Evolutionary conservation across 208 protist genomes (phyloP).

Genomic region (Leishmania arabica): DNA sequence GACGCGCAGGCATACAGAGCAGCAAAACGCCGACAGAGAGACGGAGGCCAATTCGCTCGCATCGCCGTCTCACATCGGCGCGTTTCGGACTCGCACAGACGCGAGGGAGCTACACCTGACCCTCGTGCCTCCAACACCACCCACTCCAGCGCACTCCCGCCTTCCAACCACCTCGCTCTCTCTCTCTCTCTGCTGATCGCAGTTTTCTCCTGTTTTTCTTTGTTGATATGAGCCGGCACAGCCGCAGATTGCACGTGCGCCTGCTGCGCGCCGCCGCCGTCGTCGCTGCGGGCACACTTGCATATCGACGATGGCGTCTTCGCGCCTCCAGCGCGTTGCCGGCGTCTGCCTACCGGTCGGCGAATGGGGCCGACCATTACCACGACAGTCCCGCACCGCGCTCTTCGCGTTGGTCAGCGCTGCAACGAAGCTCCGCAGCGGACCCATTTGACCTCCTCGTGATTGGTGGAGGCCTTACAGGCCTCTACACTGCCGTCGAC

Average conservation of each 20-base stretch:
- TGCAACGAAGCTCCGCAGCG: conserved; percentile 22
- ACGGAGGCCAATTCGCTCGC: not conserved
- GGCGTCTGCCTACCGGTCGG: conserved; percentile 13
- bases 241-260: conserved; percentile 41
- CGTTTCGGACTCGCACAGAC: too few species aligned
- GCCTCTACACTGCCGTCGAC: conserved; percentile 84
- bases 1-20: not conserved
- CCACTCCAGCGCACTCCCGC: not conserved
- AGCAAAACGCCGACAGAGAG: not conserved
- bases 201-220: not conserved
- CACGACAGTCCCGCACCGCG: conserved; percentile 14
- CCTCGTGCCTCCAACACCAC: not conserved
- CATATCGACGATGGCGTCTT: conserved; percentile 63
- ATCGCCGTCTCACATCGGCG: not conserved
- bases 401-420: conserved; percentile 19
- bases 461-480: conserved; percentile 67
- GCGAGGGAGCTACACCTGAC: not conserved
- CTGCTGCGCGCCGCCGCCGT: conserved; percentile 32
- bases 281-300: conserved; percentile 13
- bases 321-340: conserved; percentile 29
- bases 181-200: not conserved
- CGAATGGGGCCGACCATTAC: not conserved
- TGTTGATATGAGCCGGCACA: conserved; percentile 41
- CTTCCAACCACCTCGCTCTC: not conserved
- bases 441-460: conserved; percentile 75